Conservation (phyloP, 139 green algal species). For the Chlorella sorokiniana region DNA sequence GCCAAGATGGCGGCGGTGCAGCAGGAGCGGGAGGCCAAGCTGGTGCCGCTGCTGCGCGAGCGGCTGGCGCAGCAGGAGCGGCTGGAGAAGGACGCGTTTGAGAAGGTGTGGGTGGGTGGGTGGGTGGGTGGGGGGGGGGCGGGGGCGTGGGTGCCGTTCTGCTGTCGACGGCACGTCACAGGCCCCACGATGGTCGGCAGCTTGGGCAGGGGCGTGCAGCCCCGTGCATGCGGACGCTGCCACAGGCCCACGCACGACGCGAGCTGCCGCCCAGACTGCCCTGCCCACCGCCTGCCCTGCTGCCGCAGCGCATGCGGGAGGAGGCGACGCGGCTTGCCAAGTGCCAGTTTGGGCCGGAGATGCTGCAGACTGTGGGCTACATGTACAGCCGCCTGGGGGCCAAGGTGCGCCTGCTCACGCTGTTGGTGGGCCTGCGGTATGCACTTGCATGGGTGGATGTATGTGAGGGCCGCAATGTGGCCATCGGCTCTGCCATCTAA, state of each 20-base stretch:
- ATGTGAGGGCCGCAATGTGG: not conserved
- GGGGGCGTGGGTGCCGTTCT: too few relatives aligned
- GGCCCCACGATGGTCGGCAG: too few relatives aligned
- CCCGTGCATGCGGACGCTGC: too few relatives aligned
- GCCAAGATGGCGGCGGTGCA: conserved; percentile 15
- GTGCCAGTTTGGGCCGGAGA: conserved; percentile 79
- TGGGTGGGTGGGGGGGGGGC: not conserved
- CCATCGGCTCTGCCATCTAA: too few relatives aligned
- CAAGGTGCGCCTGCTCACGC: conserved; percentile 26
- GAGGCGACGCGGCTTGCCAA: conserved; percentile 64
- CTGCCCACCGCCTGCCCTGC: not conserved
- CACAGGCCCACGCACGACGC: too few relatives aligned
- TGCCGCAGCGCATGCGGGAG: conserved; percentile 30
- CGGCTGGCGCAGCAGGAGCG: conserved; percentile 22
- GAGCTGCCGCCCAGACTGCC: too few relatives aligned
- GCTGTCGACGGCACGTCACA: too few relatives aligned
- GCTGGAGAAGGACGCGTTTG: conserved; percentile 26
- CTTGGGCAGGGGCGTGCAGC: too few relatives aligned
- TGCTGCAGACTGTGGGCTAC: conserved; percentile 68
- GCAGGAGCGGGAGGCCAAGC: conserved; percentile 39
- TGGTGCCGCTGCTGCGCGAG: conserved; percentile 42
- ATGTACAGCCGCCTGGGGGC: conserved; percentile 78
- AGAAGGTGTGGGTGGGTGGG: not conserved
- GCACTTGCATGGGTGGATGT: not conserved
- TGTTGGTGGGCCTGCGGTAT: not conserved